Conservation (phyloP, 73 alveolate genomes). For the Symbiodinium pilosum region DNA sequence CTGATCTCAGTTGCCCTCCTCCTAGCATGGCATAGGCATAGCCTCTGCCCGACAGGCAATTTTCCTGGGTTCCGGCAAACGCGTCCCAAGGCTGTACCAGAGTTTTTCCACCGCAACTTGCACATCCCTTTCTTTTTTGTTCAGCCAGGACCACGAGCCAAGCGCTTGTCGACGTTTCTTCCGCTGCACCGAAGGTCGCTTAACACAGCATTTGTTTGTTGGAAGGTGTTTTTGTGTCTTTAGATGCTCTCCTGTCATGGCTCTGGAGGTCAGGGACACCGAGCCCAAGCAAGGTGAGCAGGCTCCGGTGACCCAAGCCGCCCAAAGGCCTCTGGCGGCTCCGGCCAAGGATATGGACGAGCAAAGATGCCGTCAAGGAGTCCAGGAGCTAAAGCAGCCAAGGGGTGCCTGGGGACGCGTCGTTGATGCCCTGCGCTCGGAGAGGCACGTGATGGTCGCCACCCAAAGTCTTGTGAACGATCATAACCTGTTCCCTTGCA, state of each 20-base stretch:
- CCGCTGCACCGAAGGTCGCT: not conserved
- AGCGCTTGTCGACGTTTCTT: not conserved
- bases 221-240: not conserved
- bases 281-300: not conserved
- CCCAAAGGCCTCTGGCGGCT: not conserved
- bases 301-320: not conserved
- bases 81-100: not conserved
- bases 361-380: no score
- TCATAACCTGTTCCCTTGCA: not conserved
- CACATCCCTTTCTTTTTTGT: no score
- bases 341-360: not conserved
- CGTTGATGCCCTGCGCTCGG: slow-evolving; percentile 7
- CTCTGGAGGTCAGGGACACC: no score
- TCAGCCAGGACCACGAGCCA: no score
- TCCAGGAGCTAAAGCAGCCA: no score
- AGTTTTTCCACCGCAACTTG: no score
- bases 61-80: not conserved
- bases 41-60: not conserved
- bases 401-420: slow-evolving; percentile 6
- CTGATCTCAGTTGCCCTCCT: no score
- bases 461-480: not conserved
- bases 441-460: not conserved
- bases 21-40: not conserved
- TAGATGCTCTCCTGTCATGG: not conserved
- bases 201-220: not conserved